phyloP scores from a whole-genome alignment of 2,329 filamentous ascomycete genomes.

The Emmonsiellopsis sp. region DNA sequence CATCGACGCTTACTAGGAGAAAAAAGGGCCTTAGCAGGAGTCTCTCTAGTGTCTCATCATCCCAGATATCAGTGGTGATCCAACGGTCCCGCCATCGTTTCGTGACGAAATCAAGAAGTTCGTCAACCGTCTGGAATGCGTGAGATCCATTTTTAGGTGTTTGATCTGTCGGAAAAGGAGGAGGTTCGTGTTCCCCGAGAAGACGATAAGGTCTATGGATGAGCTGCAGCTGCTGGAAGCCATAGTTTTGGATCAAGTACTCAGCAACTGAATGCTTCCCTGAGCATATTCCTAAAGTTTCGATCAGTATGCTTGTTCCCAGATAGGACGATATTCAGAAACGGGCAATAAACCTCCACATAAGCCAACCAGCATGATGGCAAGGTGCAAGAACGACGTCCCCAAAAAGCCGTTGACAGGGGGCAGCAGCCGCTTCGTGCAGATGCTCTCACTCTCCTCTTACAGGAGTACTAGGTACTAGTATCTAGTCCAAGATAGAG shows the following conservation, averaged over 20 bases:
- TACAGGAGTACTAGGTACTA: too few species aligned
- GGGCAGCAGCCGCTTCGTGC: too few species aligned
- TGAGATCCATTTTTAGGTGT: conserved; percentile 9
- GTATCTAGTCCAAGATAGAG: too few species aligned
- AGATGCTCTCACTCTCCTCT: too few species aligned
- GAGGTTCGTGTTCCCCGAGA: conserved; percentile 6
- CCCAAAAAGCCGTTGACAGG: too few species aligned
- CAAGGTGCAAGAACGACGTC: neutral
- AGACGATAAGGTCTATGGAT: conserved; percentile 21
- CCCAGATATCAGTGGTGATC: conserved; percentile 76
- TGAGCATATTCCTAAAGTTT: conserved; percentile 67
- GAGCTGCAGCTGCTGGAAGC: conserved; percentile 66
- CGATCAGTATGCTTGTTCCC: neutral
- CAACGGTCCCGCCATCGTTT: conserved; percentile 72
- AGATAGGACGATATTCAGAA: neutral
- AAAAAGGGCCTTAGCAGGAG: conserved; percentile 81
- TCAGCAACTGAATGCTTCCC: conserved; percentile 85
- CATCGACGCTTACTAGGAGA: conserved; percentile 83
- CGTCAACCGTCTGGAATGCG: conserved; percentile 53
- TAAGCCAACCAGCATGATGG: conserved; percentile 45
- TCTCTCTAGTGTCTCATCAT: conserved; percentile 62
- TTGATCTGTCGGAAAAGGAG: conserved; percentile 1
- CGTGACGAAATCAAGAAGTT: conserved; percentile 76
- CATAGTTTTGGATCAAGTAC: conserved; percentile 75
- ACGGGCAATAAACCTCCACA: conserved; percentile 34